These are phyloP conservation scores for Rutstroemia sp. DNA, from an alignment of 2,329 filamentous ascomycete species.

Conservation along the genomic window DNA sequence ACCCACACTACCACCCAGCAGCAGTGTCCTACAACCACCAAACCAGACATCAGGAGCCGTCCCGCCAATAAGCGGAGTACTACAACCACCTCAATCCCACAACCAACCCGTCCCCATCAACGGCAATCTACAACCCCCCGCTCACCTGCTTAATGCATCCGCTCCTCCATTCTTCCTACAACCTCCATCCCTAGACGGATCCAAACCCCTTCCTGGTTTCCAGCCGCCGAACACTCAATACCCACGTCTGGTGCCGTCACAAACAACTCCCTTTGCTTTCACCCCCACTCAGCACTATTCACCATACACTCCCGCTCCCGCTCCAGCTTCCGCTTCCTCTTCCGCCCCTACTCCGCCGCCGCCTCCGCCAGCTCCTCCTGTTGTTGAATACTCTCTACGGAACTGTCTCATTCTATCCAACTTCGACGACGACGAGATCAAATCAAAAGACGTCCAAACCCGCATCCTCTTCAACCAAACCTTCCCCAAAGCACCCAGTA, in stretches of 20 bases:
- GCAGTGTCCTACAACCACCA: constrained; percentile 6
- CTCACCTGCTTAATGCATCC: not conserved
- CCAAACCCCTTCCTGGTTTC: constrained; percentile 30
- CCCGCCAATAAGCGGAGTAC: constrained; percentile 5
- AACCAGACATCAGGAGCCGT: constrained; percentile 9
- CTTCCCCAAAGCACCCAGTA: constrained; percentile 39
- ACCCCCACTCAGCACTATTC: constrained; percentile 7
- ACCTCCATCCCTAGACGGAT: constrained; percentile 24
- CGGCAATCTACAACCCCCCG: not conserved
- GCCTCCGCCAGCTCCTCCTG: constrained; percentile 16
- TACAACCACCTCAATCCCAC: constrained; percentile 8
- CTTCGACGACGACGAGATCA: constrained; percentile 42
- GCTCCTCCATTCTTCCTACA: constrained; percentile 11
- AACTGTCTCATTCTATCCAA: constrained; percentile 52
- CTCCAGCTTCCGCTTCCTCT: constrained; percentile 5
- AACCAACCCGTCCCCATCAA: constrained; percentile 4
- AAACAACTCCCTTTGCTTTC: constrained; percentile 19
- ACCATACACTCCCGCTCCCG: constrained; percentile 11
- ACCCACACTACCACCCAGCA: not conserved
- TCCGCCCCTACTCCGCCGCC: constrained; percentile 9
- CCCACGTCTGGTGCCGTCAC: constrained; percentile 15
- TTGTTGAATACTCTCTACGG: constrained; percentile 44
- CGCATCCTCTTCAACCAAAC: constrained; percentile 49
- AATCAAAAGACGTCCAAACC: constrained; percentile 46
- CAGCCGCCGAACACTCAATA: constrained; percentile 25